Base-by-base conservation (phyloP, 2,329 filamentous ascomycete species). In the Amphichorda felina region DNA sequence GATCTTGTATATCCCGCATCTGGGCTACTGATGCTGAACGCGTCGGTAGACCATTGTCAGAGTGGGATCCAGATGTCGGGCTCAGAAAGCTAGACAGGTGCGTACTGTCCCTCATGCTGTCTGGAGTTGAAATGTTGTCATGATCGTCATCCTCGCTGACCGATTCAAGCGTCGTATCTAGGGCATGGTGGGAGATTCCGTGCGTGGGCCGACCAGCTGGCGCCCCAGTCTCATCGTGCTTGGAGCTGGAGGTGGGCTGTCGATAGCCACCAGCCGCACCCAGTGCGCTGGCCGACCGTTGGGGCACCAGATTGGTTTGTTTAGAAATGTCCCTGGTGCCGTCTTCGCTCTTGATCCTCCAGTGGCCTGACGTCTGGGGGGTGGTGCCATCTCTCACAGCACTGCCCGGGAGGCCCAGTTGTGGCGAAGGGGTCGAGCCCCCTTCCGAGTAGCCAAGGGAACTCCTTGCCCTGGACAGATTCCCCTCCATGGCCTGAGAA, bases 401-500 rank as follows among this genome's bases (percentile, higher is more conserved):
- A 9, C 49, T 44, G n/a, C 45, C 40, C 17, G 51, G 45, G 9
- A 50, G 50, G 17, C 44, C 53, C 8, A 66, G 59, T 1, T 62
- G 59, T 4, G 70, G 73, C 36, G 64, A 72, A 11, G 71, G 66
- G 1, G 68, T 71, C 14, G 70, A 73, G n/a, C n/a, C n/a, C 8
- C 59, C 59, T 38, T 66, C 64, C 2, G 55, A 49, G 40, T 56
- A 43, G 57, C 59, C 49, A 64, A 85, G 64, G 8, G 80, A 79
- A 43, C 72, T 76, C 47, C 85, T 75, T 21, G 86, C 88, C 41
- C 85, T 79, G 38, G 72, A 79, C 15, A 95, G 66, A 47, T 95
- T 95, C 26, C 82, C 86, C 59, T 95, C 89, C 87, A 95, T 94
- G 22, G 84, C 82, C 86, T 93, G 54, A 16, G 33, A 16, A 34